Conservation (phyloP, 352 stramenopile genomes). For the Proteromonas lacertae region DNA sequence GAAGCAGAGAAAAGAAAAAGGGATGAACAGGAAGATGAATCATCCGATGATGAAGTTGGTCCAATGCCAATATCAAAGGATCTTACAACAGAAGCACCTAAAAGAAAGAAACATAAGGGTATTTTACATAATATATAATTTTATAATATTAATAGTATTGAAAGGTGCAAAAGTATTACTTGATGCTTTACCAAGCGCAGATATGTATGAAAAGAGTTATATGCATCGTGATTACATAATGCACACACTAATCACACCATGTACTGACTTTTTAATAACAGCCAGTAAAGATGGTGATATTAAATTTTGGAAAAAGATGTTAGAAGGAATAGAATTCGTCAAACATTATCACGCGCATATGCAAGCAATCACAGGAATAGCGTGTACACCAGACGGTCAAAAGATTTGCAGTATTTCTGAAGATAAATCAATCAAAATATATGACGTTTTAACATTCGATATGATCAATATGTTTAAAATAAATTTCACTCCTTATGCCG, state of each 20-base stretch:
- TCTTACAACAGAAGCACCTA: no score
- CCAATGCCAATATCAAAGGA: no score
- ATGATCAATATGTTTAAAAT: constrained; percentile 78
- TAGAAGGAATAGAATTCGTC: constrained; percentile 75
- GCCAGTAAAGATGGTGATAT: constrained; percentile 72
- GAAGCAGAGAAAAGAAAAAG: no score
- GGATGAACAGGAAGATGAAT: no score
- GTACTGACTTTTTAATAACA: constrained; percentile 81
- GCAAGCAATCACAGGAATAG: constrained; percentile 32
- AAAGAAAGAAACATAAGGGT: no score
- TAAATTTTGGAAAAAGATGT: constrained; percentile 98
- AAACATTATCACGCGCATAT: constrained; percentile 94
- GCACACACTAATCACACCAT: constrained; percentile 37
- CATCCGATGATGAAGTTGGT: no score
- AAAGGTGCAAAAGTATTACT: no score
- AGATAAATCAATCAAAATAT: constrained; percentile 86
- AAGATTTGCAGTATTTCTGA: constrained; percentile 33
- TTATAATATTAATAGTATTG: no score
- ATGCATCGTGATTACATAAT: constrained; percentile 82
- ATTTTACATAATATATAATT: no score
- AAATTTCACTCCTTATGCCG: constrained; percentile 17
- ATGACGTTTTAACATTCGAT: constrained; percentile 88
- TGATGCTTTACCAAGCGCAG: constrained; percentile 31
- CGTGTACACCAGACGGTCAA: constrained; percentile 30
- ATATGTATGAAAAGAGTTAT: constrained; percentile 73